Base-by-base conservation (phyloP, 805 yeast species). In the Saturnispora dispora region DNA sequence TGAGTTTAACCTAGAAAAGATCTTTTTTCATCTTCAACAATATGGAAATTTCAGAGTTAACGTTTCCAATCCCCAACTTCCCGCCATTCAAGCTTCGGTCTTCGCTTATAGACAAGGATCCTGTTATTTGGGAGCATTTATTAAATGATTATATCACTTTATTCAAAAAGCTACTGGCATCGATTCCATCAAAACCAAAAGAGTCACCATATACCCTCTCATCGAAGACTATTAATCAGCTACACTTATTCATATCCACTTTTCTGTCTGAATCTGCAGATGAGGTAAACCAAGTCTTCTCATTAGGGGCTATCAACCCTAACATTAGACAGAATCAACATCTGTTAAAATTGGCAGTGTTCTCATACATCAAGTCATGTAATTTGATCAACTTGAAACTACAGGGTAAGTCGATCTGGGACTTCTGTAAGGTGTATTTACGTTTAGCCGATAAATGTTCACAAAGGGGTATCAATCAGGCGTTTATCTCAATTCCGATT, bases 71-170 rank as follows among this genome's bases (percentile, higher is more conserved):
- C 4, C 58, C 58, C 15, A 47, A 77, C 25, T 85, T 79, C 53
- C 93, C 93, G 8, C 89, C 90, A 1, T 84, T 85, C 66, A 77
- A 77, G 54, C 72, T 85, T 27, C 71, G 93, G 35, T 85, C 90
- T 0, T 80, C 88, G n/a, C 69, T 85, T 61, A 82, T 83, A 6
- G 93, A 85, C 60, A 85, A 79, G 54, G 95, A 85, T 61, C 95
- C 95, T 0, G 89, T 85, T 22, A 85, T 85, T 8, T 85, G 91
- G 89, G 83, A 77, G 4, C 88, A 84, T 62, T 66, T 83, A 20
- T 65, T 85, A 17, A 87, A 83, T 57, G 77, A 78, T 3, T 85
- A 83, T 63, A 78, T 84, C 50, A 63, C 61, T 17, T 68, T 79
- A 20, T 74, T 81, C 57, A 70, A 75, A 52, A 76, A 70, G 52